Evolutionary conservation across 2,329 filamentous ascomycete genomes (phyloP), one percentile per base, ranked within the genome.

Genomic region (Fusarium hainanense): DNA sequence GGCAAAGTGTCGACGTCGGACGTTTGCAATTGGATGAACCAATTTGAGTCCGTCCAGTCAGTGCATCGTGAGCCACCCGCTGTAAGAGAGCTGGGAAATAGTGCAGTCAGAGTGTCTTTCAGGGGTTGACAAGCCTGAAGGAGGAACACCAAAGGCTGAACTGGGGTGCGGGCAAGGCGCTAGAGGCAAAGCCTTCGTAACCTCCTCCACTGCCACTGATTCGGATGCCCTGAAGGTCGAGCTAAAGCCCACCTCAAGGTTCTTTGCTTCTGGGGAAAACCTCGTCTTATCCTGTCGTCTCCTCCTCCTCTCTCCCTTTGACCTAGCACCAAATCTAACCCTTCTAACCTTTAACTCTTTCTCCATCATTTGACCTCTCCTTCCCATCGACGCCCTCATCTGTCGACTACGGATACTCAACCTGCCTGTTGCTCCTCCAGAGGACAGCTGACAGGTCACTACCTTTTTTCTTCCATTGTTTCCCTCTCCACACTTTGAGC

Each of bases 151-250:
- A 51, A 68, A 72, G 23, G 23, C 37, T 28, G 18, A 23, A 25
- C 49, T 52, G 49, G 37, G 49, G 34, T 42, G 9, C 66, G 70
- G 63, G 61, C 72, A 70, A 73, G 69, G 71, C 76, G 75, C 75
- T 77, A 76, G 74, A 74, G 75, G 75, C 78, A 80, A 80, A 79
- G 77, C 76, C 77, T 78, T 79, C 74, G 77, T 78, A 76, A 77
- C 77, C 75, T 74, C 61, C 63, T 66, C 63, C 61, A 66, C 63
- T 51, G 13, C 59, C 40, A 63, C 34, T 48, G 61, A 62, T 49
- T 49, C 42, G 32, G 43, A 46, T 63, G 61, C 61, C 61, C 61
- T 63, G 61, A 63, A 65, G 21, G 60, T 65, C 27, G 71, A 76
- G 66, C 28, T 40, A 57, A 63, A 41, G 58, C 75, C 76, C 50